Percentiles rank a stretch among this genome's conserved stretches.
phyloP scores from a whole-genome alignment of 164 flowering plant genomes.

The Nymphaea thermarum region DNA sequence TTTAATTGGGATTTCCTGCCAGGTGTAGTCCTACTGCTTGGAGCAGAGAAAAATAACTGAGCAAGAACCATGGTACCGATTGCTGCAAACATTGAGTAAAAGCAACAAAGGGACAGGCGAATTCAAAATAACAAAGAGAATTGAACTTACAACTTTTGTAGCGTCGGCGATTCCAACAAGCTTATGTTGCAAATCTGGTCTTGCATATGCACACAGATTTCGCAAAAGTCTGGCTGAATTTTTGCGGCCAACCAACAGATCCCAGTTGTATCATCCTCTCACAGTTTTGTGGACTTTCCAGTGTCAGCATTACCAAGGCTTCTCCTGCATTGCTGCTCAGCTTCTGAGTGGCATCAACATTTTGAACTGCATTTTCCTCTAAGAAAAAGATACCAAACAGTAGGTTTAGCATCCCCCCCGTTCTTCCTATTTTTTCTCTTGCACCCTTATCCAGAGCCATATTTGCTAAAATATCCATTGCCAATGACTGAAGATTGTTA shows the following conservation, averaged over 20 bases:
- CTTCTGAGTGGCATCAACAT: no score
- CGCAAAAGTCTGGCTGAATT: conserved; percentile 75
- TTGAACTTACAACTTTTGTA: conserved; percentile 56
- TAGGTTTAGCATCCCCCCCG: conserved; percentile 70
- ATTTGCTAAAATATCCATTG: conserved; percentile 63
- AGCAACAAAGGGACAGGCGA: no score
- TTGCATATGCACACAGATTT: conserved; percentile 52
- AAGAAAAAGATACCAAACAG: conserved; percentile 51
- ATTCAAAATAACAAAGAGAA: no score
- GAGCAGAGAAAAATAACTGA: no score
- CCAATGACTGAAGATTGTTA: conserved; percentile 46
- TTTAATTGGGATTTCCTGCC: no score
- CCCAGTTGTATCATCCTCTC: conserved; percentile 35
- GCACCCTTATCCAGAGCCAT: conserved; percentile 71
- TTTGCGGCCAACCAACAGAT: conserved; percentile 31
- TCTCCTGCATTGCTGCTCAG: conserved; percentile 42
- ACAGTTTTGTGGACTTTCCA: conserved; percentile 62
- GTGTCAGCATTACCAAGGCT: conserved; percentile 72
- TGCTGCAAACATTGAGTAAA: no score
- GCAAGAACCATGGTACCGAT: no score
- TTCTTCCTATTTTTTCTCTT: conserved; percentile 78
- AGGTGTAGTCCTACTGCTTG: no score
- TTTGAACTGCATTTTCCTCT: conserved; percentile 14
- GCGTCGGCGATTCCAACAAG: conserved; percentile 37
- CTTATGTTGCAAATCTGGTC: conserved; percentile 32